These are phyloP conservation scores for Phytophthora chlamydospora DNA, from an alignment of 352 stramenopile genomes.

Conservation along the genomic window DNA sequence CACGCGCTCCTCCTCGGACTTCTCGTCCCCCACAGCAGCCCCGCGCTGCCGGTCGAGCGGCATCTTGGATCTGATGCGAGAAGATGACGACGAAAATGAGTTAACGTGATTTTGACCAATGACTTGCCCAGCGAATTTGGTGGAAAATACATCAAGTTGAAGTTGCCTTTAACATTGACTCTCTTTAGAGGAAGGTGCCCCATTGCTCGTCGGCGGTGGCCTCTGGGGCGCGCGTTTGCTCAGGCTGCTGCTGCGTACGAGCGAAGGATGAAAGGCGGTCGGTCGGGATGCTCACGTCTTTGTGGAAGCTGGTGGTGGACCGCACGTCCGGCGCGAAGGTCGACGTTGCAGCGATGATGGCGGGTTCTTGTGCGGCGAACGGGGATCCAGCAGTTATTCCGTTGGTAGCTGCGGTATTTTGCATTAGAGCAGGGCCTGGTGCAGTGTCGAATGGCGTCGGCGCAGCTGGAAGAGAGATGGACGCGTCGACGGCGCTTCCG, in stretches of 20 bases:
- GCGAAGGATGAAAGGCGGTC: constrained; percentile 23
- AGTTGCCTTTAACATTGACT: constrained; percentile 21
- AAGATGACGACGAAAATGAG: constrained; percentile 4
- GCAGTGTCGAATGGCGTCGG: neutral
- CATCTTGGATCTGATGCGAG: constrained; percentile 31
- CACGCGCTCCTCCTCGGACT: constrained; percentile 50
- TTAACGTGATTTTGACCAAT: constrained; percentile 27
- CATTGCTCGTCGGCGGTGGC: constrained; percentile 24
- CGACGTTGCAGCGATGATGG: neutral
- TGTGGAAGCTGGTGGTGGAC: constrained; percentile 27
- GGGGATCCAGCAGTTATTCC: neutral
- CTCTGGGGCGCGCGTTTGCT: constrained; percentile 29
- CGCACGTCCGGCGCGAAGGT: constrained; percentile 22
- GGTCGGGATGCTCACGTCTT: constrained; percentile 19
- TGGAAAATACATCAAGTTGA: constrained; percentile 32
- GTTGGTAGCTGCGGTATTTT: constrained; percentile 4
- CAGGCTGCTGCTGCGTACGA: constrained; percentile 11
- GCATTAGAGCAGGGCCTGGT: constrained; percentile 6
- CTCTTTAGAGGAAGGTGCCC: constrained; percentile 26
- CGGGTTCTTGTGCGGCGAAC: constrained; percentile 8
- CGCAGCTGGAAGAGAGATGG: neutral
- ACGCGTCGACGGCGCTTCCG: neutral
- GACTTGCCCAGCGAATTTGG: constrained; percentile 5
- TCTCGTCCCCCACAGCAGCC: constrained; percentile 6
- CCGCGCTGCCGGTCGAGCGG: constrained; percentile 9